Base-by-base conservation (phyloP, 1,284 basidiomycete species). In the Retiboletus flavoniger region DNA sequence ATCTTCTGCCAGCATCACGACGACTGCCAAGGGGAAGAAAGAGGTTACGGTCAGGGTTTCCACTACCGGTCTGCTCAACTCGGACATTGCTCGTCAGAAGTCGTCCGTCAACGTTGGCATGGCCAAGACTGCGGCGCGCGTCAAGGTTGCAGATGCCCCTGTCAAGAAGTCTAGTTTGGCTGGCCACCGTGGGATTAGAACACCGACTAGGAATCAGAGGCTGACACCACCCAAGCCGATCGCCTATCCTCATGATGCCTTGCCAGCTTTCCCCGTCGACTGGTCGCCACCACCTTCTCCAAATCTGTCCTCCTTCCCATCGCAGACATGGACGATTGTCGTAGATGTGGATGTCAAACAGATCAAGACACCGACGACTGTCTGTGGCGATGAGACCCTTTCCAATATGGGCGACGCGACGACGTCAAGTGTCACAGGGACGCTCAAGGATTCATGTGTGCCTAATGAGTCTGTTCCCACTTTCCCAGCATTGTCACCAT, bases 261-360 rank as follows among this genome's bases (percentile, higher is more conserved):
- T 19, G 8, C 26, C 42, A 1, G 7, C 2, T 10, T 10, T 14
- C 41, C 1, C 7, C 5, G 11, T 16, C 9, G n/a, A 7, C 1
- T 14, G 32, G 24, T 49, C 44, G 1, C 24, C 47, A 1, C 44
- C 32, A 0, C 6, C 19, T 1, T 48, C 51, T 3, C 49, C 61
- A 7, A 10, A 24, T 16, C 14, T 50, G n/a, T 55, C 40, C 7
- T 51, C 58, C 0, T 51, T 38, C 19, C 51, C 31, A 10, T 56
- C 54, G 1, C 62, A 43, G 26, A 60, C 14, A 17, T 49, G 51
- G 60, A 39, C 16, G 1, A 40, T 61, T 5, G 31, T 47, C 1
- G 10, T 50, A 16, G 8, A n/a, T 7, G 11, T 14, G 8, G 31
- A 35, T 7, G 24, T 21, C 8, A 19, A 42, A 4, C 38, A 26